Evolutionary conservation across 345 rosid genomes (phyloP).

Genomic region (Rhodamnia argentea): DNA sequence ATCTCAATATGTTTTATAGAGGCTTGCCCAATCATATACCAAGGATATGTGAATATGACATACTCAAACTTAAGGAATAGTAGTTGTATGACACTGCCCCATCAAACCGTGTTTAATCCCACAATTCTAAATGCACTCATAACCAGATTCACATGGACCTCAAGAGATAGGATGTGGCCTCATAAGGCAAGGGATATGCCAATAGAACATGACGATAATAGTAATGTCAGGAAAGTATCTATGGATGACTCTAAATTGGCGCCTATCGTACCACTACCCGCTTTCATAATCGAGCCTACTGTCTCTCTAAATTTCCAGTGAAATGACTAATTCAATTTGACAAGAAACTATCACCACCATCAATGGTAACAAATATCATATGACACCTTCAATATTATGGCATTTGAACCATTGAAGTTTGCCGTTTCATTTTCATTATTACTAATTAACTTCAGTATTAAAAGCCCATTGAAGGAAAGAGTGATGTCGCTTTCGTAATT

Average conservation of each 20-base stretch:
- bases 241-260: not conserved
- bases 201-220: not conserved
- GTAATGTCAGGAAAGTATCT: not conserved
- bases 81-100: not conserved
- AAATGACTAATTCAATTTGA: not conserved
- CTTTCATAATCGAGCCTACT: not conserved
- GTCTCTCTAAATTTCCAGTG: not conserved
- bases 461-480: not conserved
- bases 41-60: not conserved
- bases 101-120: too few relatives aligned
- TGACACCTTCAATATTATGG: not conserved
- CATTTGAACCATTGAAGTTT: not conserved
- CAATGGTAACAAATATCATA: not conserved
- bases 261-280: not conserved
- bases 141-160: not conserved
- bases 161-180: not conserved
- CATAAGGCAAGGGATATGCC: not conserved
- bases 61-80: not conserved
- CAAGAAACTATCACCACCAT: not conserved
- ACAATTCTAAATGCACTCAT: not conserved
- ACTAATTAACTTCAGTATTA: not conserved
- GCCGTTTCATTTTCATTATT: not conserved
- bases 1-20: not conserved
- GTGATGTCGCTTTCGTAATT: not conserved
- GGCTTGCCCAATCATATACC: not conserved